phyloP scores from a whole-genome alignment of 2,329 filamentous ascomycete genomes.

The Calcarisporium arbuscula region DNA sequence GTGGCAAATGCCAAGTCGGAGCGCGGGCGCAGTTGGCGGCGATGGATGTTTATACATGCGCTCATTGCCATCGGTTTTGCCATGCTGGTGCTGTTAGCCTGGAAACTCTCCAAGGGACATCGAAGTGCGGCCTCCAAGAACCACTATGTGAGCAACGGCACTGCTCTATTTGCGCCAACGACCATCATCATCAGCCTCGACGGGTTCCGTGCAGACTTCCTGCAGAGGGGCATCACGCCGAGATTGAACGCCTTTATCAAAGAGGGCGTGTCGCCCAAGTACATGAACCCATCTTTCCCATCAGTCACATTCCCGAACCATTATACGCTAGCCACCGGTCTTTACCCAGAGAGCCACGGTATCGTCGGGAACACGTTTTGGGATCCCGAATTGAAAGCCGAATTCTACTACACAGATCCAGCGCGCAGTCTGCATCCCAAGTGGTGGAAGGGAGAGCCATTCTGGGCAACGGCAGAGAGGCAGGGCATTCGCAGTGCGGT shows the following conservation, averaged over 20 bases:
- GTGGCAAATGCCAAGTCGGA: slow-evolving; percentile 39
- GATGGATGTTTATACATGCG: slow-evolving; percentile 47
- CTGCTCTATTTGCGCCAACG: slow-evolving; percentile 80
- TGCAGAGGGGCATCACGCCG: slow-evolving; percentile 77
- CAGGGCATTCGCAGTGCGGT: slow-evolving; percentile 74
- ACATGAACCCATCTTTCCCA: slow-evolving; percentile 92
- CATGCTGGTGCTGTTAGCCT: slow-evolving; percentile 49
- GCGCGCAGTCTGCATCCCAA: slow-evolving; percentile 69
- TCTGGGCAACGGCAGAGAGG: slow-evolving; percentile 89
- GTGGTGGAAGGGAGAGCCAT: slow-evolving; percentile 92
- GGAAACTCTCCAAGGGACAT: slow-evolving; percentile 49
- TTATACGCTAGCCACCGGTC: slow-evolving; percentile 84
- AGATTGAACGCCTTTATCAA: slow-evolving; percentile 71
- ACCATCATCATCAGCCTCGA: slow-evolving; percentile 92
- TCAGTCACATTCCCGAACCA: slow-evolving; percentile 97
- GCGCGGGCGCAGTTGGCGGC: slow-evolving; percentile 47
- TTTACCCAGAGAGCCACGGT: slow-evolving; percentile 90
- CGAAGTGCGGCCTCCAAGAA: slow-evolving; percentile 25
- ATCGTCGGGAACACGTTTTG: slow-evolving; percentile 93
- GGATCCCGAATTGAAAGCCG: slow-evolving; percentile 68
- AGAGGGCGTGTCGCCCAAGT: slow-evolving; percentile 80
- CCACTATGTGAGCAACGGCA: slow-evolving; percentile 65
- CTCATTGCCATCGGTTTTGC: slow-evolving; percentile 48
- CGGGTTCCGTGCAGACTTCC: slow-evolving; percentile 91
- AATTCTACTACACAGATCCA: slow-evolving; percentile 85